phyloP scores from a whole-genome alignment of 495 filamentous ascomycete genomes.

The Neurospora hispaniola region DNA sequence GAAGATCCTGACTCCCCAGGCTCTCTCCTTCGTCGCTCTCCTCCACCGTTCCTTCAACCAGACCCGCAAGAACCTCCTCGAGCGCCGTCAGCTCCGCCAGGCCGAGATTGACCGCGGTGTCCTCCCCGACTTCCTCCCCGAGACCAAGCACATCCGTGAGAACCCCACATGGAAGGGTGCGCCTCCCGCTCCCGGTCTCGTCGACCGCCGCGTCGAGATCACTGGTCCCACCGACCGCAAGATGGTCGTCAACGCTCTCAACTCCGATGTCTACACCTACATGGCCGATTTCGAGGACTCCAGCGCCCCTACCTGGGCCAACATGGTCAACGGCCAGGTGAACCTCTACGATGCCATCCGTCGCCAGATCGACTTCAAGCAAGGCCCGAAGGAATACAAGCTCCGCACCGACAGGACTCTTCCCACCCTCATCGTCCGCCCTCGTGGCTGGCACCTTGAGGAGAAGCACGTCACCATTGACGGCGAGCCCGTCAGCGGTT shows the following conservation, averaged over 20 bases:
- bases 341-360: conserved; percentile 98
- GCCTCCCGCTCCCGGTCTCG: conserved; percentile 81
- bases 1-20: conserved; percentile 87
- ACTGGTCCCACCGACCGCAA: conserved; percentile 96
- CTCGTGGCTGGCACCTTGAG: conserved; percentile 89
- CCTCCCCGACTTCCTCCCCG: conserved; percentile 90
- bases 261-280: conserved; percentile 97
- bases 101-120: conserved; percentile 86
- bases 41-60: conserved; percentile 90
- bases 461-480: conserved; percentile 98
- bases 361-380: conserved; percentile 92
- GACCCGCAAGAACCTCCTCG: conserved; percentile 79
- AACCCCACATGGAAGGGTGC: conserved; percentile 92
- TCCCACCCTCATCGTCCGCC: conserved; percentile 77
- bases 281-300: conserved; percentile 99
- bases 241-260: conserved; percentile 98
- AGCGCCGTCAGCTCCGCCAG: conserved; percentile 79
- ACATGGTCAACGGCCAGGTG: conserved; percentile 98
- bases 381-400: conserved; percentile 92
- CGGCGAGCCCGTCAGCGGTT: conserved; percentile 86
- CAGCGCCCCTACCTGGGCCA: conserved; percentile 95
- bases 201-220: conserved; percentile 97
- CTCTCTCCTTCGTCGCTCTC: conserved; percentile 84
- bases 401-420: conserved; percentile 75
- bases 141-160: conserved; percentile 93